phyloP scores from a whole-genome alignment of 306 rosid genomes.

The Pyrus pyrifolia region DNA sequence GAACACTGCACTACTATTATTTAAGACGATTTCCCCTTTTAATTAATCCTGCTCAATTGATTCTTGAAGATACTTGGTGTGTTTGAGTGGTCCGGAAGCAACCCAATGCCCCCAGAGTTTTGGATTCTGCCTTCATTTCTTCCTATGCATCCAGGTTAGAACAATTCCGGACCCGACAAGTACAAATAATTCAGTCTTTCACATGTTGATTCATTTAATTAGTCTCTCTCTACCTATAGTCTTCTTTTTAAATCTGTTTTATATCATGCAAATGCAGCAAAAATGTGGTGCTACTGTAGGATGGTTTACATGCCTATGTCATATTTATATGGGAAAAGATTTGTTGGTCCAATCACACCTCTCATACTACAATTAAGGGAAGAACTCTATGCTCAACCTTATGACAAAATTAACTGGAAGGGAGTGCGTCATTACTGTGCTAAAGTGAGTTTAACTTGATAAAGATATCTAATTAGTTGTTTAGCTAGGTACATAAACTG shows the following conservation, averaged over 20 bases:
- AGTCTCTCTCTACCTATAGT: not conserved
- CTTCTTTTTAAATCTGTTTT: not conserved
- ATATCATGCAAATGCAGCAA: constrained; percentile 30
- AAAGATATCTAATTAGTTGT: not conserved
- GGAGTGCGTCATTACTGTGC: constrained; percentile 51
- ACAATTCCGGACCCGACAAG: too few relatives aligned
- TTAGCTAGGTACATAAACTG: not conserved
- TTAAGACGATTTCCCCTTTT: too few relatives aligned
- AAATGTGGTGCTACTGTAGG: constrained; percentile 72
- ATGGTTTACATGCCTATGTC: constrained; percentile 74
- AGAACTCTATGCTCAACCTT: constrained; percentile 43
- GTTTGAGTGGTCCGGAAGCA: constrained; percentile 60
- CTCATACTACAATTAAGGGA: constrained; percentile 46
- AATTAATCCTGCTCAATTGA: not conserved
- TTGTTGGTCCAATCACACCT: constrained; percentile 67
- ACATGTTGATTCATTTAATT: not conserved
- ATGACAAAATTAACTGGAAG: constrained; percentile 46
- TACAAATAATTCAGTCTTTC: not conserved
- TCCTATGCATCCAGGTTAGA: constrained; percentile 62
- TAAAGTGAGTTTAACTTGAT: constrained; percentile 14
- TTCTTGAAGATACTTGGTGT: constrained; percentile 50
- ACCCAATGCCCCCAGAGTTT: constrained; percentile 83
- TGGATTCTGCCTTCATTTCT: constrained; percentile 77
- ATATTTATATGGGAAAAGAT: constrained; percentile 56
- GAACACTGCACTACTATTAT: too few relatives aligned